These are phyloP conservation scores for Uromyces viciae-fabae DNA, from an alignment of 1,284 basidiomycete species.

Conservation along the genomic window DNA sequence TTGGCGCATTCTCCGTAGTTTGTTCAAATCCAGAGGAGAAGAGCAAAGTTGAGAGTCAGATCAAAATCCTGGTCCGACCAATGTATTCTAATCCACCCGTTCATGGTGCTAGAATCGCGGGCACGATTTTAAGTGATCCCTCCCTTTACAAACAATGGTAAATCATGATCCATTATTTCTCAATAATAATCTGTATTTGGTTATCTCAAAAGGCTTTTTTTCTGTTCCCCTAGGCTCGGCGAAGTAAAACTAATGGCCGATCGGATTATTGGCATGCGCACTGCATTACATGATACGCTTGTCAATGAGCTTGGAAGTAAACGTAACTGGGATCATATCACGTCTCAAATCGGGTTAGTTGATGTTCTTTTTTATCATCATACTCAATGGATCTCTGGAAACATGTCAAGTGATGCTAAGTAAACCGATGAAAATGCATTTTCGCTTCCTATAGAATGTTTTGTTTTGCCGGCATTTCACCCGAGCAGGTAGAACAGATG, in stretches of 20 bases:
- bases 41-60: conserved; percentile 54
- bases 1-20: conserved; percentile 54
- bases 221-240: conserved; percentile 60
- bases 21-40: conserved; percentile 53
- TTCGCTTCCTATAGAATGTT: conserved; percentile 20
- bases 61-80: conserved; percentile 93
- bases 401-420: background rate
- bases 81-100: conserved; percentile 98
- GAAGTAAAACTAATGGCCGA: conserved; percentile 56
- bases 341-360: conserved; percentile 54
- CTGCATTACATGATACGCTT: conserved; percentile 53
- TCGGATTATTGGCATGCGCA: conserved; percentile 55
- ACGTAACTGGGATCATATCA: conserved; percentile 56
- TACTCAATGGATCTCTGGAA: too few species aligned
- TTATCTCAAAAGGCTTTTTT: conserved; percentile 48
- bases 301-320: conserved; percentile 54
- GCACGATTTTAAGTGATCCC: conserved; percentile 56
- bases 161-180: background rate
- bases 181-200: background rate
- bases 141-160: conserved; percentile 57
- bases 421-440: too few species aligned
- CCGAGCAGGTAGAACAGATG: conserved; percentile 54
- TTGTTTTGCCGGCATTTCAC: conserved; percentile 49
- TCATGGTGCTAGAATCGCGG: conserved; percentile 62
- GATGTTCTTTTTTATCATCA: conserved; percentile 59